Evolutionary conservation across 352 stramenopile species (phyloP).

Genomic region (Pythium apleroticum): DNA sequence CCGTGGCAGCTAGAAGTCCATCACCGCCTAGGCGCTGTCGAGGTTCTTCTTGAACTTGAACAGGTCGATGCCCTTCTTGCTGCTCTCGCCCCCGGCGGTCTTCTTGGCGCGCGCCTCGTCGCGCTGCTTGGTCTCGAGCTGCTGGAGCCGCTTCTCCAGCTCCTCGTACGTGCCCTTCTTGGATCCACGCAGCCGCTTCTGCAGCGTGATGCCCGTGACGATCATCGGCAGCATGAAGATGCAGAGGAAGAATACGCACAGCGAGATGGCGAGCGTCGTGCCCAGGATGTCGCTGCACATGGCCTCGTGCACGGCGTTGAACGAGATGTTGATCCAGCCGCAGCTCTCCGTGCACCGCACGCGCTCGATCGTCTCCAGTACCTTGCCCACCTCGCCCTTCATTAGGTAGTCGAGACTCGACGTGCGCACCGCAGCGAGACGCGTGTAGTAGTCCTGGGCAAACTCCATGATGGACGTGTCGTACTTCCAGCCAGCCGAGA

Average conservation of each 20-base stretch:
- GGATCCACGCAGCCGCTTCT: constrained; percentile 75
- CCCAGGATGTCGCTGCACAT: constrained; percentile 76
- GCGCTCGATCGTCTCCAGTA: constrained; percentile 62
- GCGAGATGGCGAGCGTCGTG: constrained; percentile 73
- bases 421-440: constrained; percentile 42
- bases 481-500: constrained; percentile 64
- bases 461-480: constrained; percentile 65
- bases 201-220: constrained; percentile 62
- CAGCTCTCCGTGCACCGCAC: constrained; percentile 76
- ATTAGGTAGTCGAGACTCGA: constrained; percentile 43
- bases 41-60: constrained; percentile 54
- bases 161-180: constrained; percentile 83
- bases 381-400: constrained; percentile 45
- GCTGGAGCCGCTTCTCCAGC: constrained; percentile 64
- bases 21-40: constrained; percentile 23
- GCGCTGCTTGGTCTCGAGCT: constrained; percentile 47
- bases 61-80: constrained; percentile 39
- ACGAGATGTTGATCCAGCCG: constrained; percentile 80
- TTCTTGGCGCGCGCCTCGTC: constrained; percentile 47
- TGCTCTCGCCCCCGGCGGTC: constrained; percentile 13
- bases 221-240: constrained; percentile 78
- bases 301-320: constrained; percentile 71
- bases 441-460: constrained; percentile 53
- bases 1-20: not conserved
- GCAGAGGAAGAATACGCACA: constrained; percentile 75